phyloP scores from a whole-genome alignment of 495 filamentous ascomycete species.

The Penicillium atrosanguineum region DNA sequence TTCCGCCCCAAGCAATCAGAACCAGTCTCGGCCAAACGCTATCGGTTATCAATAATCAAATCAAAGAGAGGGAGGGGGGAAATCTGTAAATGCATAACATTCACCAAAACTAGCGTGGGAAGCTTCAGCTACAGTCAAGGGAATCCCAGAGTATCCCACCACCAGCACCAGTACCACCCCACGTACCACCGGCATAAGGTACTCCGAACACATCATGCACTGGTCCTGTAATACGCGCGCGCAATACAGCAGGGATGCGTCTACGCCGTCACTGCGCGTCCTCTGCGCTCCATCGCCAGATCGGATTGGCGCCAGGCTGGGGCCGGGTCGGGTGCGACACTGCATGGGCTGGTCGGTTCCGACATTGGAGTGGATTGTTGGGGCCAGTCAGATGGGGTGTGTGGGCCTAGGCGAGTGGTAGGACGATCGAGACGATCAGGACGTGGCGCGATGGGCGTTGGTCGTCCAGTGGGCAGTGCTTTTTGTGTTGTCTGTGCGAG shows the following conservation, averaged over 20 bases:
- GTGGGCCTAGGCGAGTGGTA: not conserved
- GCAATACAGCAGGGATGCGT: not conserved
- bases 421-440: not conserved
- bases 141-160: not conserved
- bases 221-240: not conserved
- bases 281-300: not conserved
- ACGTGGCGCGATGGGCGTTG: conserved; percentile 1
- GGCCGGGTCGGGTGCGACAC: conserved; percentile 26
- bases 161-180: not conserved
- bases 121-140: not conserved
- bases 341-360: conserved; percentile 24
- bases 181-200: conserved; percentile 3
- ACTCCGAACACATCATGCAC: conserved; percentile 7
- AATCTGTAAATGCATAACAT: conserved; percentile 28
- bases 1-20: conserved; percentile 11
- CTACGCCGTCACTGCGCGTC: not conserved
- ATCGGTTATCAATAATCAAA: not conserved
- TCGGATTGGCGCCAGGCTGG: conserved; percentile 1
- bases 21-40: conserved; percentile 10
- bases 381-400: not conserved
- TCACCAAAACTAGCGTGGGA: not conserved
- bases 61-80: conserved; percentile 14
- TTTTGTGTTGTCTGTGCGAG: conserved; percentile 3
- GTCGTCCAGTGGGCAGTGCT: conserved; percentile 9
- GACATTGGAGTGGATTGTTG: conserved; percentile 10